Base-by-base conservation (phyloP, 306 rosid genomes). In the Inga oerstediana region DNA sequence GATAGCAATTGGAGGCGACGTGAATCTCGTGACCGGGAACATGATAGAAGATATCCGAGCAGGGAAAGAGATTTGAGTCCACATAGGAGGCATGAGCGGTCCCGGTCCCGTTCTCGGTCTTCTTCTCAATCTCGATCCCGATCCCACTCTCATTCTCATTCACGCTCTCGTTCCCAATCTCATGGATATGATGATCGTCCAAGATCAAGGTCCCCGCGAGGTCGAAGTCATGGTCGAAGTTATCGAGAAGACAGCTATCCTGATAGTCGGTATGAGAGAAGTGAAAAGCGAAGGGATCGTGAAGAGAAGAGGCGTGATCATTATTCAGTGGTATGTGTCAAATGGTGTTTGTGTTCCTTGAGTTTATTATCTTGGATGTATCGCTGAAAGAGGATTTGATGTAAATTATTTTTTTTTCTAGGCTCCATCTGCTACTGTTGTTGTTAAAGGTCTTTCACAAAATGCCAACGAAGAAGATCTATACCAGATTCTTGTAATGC, bases 341-440 rank as follows among this genome's bases (percentile, higher is more conserved):
- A 68, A 30, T 83, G 64, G n/a, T 73, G 67, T 54, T 54, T 24
- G 11, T 83, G 71, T 45, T 72, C 43, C 7, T 74, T 81, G 41
- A n/a, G 43, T 72, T 68, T 44, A 70, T 81, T 75, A 48, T 74
- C 82, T 84, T 65, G 59, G 64, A n/a, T 76, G 19, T 65, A 54
- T 20, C 30, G 11, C 56, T 86, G 61, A 58, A 41, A 11, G 65
- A 74, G 16, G 64, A 67, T 27, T 86, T 79, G 75, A 71, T 59
- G 37, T 76, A 58, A 79, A 73, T 72, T 65, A 32, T 86, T 35
- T 87, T 84, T 80, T 85, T 66, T 85, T 66, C 74, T 67, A 96
- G 99, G 97, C 98, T 20, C 99, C 98, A 80, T 96, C 99, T 85
- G 94, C 98, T 54, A 96, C 99, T 79, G 85, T 96, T 83, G 99